Conservation (phyloP, 1,284 basidiomycete genomes). For the Melanopsichium pennsylvanicum region DNA sequence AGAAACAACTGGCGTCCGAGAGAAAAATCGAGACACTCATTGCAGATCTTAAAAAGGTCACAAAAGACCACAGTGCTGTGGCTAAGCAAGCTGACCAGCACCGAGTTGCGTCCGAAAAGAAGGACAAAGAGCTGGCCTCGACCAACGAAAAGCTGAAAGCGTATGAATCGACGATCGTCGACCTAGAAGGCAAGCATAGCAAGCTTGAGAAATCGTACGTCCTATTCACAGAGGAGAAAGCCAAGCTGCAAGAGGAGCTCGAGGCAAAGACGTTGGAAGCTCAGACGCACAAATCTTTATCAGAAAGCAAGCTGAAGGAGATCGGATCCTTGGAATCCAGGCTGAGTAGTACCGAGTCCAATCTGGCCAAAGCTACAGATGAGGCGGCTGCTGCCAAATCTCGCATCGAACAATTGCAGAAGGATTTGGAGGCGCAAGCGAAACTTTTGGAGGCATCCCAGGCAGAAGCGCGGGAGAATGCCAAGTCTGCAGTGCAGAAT, state of each 20-base stretch:
- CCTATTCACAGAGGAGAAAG: conserved; percentile 7
- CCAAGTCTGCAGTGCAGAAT: conserved; percentile 16
- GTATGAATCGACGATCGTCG: conserved; percentile 12
- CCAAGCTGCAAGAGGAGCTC: conserved; percentile 17
- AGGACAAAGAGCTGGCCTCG: conserved; percentile 13
- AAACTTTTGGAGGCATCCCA: conserved; percentile 15
- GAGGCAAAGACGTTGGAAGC: conserved; percentile 5
- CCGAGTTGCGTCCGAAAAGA: conserved; percentile 6
- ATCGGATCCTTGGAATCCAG: conserved; percentile 18
- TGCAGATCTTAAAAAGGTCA: conserved; percentile 11
- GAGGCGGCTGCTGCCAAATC: conserved; percentile 11
- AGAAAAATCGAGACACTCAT: conserved; percentile 5
- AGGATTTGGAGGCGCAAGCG: conserved; percentile 11
- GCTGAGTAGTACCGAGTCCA: conserved; percentile 8
- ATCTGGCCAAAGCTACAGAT: conserved; percentile 10
- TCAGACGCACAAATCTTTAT: conserved; percentile 9
- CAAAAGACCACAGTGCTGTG: conserved; percentile 13
- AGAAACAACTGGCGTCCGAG: conserved; percentile 7
- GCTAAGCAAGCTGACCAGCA: conserved; percentile 7
- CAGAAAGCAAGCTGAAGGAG: conserved; percentile 13
- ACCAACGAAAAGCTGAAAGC: conserved; percentile 12
- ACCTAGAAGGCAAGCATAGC: conserved; percentile 9
- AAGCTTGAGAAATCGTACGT: conserved; percentile 8
- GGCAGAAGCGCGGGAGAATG: conserved; percentile 10
- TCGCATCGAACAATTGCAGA: conserved; percentile 15